phyloP scores from a whole-genome alignment of 192 early-diverging fungal genomes.

The Podila clonocystis region DNA sequence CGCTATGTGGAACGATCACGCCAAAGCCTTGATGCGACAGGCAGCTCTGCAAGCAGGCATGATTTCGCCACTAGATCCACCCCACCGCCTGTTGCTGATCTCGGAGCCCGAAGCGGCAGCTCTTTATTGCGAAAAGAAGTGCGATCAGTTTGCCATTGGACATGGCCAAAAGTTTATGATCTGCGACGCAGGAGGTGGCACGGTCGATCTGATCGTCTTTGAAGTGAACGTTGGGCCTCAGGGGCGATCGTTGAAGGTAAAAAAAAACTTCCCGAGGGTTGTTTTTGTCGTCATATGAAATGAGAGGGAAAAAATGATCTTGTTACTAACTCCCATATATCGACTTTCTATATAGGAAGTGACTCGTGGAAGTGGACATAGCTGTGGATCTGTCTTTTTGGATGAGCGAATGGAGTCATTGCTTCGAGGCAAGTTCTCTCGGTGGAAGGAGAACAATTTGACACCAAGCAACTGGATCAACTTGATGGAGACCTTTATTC shows the following conservation, averaged over 20 bases:
- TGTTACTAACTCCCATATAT: too few relatives aligned
- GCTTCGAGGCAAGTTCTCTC: constrained; percentile 49
- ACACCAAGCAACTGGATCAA: constrained; percentile 40
- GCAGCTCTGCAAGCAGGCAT: constrained; percentile 61
- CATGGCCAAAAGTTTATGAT: constrained; percentile 57
- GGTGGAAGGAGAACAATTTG: constrained; percentile 50
- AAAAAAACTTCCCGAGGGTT: neutral
- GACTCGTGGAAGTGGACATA: constrained; percentile 57
- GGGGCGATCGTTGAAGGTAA: constrained; percentile 46
- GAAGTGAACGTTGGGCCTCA: constrained; percentile 56
- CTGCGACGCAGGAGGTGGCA: constrained; percentile 58
- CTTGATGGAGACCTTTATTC: constrained; percentile 61
- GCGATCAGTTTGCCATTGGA: constrained; percentile 44
- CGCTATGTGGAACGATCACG: constrained; percentile 67
- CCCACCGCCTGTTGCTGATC: constrained; percentile 55
- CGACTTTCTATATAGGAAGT: constrained; percentile 28
- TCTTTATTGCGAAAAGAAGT: constrained; percentile 52
- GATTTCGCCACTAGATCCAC: constrained; percentile 54
- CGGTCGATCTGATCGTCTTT: constrained; percentile 62
- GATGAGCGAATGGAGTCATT: constrained; percentile 57
- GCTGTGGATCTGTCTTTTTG: constrained; percentile 63
- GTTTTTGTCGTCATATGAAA: neutral
- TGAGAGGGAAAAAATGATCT: neutral
- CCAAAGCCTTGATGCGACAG: constrained; percentile 62
- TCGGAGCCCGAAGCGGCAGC: constrained; percentile 49